These are phyloP conservation scores for Heracleum sosnowskyi DNA, from an alignment of 129 eudicot species.

Conservation along the genomic window DNA sequence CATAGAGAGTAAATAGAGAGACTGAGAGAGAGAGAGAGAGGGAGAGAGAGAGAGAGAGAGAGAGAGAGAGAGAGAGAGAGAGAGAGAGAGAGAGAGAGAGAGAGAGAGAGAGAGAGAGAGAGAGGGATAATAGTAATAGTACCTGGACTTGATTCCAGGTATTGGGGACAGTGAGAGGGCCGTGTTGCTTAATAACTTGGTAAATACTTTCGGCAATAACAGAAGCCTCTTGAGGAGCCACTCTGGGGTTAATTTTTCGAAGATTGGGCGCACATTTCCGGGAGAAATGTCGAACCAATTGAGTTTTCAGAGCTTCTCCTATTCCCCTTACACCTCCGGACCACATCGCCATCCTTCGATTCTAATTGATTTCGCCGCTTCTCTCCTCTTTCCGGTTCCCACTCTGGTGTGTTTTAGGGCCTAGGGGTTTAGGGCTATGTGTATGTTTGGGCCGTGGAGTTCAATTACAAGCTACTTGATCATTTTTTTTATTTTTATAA, in stretches of 20 bases:
- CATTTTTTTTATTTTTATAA: too few relatives aligned
- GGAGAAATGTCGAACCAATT: conserved; percentile 30
- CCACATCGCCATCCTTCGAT: conserved; percentile 12
- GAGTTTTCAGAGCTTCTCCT: conserved; percentile 1
- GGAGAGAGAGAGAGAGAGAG: too few relatives aligned
- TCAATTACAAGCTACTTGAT: too few relatives aligned
- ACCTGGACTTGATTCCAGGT: conserved; percentile 54
- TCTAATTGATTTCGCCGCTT: background rate
- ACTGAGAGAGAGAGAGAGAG: too few relatives aligned
- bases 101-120: too few relatives aligned
- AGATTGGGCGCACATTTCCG: conserved; percentile 36
- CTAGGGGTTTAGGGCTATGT: background rate
- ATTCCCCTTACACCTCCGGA: conserved; percentile 3
- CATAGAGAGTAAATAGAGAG: too few relatives aligned
- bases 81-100: too few relatives aligned
- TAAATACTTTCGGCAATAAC: conserved; percentile 39
- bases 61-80: too few relatives aligned
- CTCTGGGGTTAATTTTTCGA: conserved; percentile 48
- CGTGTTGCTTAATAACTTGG: conserved; percentile 34
- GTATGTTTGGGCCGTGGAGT: background rate
- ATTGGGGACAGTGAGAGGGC: conserved; percentile 39
- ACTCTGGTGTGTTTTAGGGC: background rate
- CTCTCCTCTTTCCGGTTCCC: background rate
- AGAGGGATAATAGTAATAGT: too few relatives aligned
- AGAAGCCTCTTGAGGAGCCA: conserved; percentile 37